These are phyloP conservation scores for Talaromyces marneffei DNA, from an alignment of 2,329 filamentous ascomycete species.

Conservation along the genomic window DNA sequence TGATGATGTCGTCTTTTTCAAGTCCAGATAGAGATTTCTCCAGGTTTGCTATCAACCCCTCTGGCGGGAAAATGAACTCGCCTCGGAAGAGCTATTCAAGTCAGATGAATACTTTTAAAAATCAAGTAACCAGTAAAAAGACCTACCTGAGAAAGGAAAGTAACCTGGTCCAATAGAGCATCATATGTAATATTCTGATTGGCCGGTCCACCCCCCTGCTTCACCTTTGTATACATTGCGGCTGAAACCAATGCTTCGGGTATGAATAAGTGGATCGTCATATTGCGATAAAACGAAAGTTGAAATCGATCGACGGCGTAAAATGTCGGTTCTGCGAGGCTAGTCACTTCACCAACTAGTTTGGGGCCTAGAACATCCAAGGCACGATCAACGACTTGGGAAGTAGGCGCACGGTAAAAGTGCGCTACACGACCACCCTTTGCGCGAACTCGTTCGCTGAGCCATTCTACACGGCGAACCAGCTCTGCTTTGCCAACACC, in stretches of 20 bases:
- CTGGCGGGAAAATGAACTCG: conserved; percentile 93
- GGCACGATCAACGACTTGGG: conserved; percentile 78
- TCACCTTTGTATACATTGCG: conserved; percentile 84
- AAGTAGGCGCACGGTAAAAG: conserved; percentile 74
- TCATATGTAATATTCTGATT: conserved; percentile 72
- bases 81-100: conserved; percentile 69
- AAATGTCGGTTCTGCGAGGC: conserved; percentile 82
- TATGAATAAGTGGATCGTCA: conserved; percentile 98
- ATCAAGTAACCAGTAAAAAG: not conserved
- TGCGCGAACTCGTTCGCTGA: conserved; percentile 70
- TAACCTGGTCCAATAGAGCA: conserved; percentile 70
- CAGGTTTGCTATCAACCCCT: conserved; percentile 74
- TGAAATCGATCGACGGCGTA: conserved; percentile 96
- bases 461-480: conserved; percentile 82
- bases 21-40: conserved; percentile 71
- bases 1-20: conserved; percentile 71
- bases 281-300: conserved; percentile 95
- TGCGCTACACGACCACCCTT: conserved; percentile 92
- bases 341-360: conserved; percentile 72
- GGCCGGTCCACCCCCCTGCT: conserved; percentile 77
- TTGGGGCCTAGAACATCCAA: conserved; percentile 87
- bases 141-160: conserved; percentile 68
- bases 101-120: not conserved
- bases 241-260: conserved; percentile 85
- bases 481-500: conserved; percentile 86